Percentiles rank a stretch among this genome's conserved stretches.
These are phyloP conservation scores for Pythium sp. DNA, from an alignment of 352 stramenopile species.

Conservation along the genomic window DNA sequence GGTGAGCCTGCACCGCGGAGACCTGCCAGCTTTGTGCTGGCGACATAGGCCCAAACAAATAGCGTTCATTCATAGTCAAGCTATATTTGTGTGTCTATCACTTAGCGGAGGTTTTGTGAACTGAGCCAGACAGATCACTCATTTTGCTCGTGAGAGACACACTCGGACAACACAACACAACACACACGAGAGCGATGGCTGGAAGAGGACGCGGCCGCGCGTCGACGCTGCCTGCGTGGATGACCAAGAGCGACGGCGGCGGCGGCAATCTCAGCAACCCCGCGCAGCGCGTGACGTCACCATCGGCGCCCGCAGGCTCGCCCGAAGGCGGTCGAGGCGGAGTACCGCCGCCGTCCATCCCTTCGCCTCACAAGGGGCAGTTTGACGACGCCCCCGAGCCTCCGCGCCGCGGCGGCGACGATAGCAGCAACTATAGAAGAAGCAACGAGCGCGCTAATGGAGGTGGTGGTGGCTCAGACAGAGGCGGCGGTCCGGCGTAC, in stretches of 20 bases:
- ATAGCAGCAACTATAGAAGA: conserved; percentile 7
- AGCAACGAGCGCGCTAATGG: conserved; percentile 1
- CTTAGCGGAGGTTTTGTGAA: too few relatives aligned
- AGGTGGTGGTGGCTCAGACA: background rate
- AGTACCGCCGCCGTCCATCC: conserved; percentile 12
- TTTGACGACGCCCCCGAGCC: conserved; percentile 64
- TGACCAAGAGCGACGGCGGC: conserved; percentile 52
- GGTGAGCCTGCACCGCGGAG: too few relatives aligned
- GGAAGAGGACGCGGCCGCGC: conserved; percentile 72
- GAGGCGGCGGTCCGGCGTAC: background rate
- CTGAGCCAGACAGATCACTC: conserved; percentile 6
- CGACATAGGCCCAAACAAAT: too few relatives aligned
- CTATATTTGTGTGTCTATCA: too few relatives aligned
- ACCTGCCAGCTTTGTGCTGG: too few relatives aligned
- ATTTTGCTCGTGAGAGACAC: background rate
- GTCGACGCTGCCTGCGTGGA: conserved; percentile 81
- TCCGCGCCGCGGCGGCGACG: conserved; percentile 9
- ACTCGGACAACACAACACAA: background rate
- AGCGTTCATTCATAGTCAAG: too few relatives aligned
- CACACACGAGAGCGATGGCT: conserved; percentile 40
- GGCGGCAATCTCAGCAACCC: background rate
- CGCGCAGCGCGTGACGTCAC: background rate
- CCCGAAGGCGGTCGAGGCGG: background rate
- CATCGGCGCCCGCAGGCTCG: background rate
- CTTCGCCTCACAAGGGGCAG: conserved; percentile 42